phyloP scores from a whole-genome alignment of 2,329 filamentous ascomycete species.

The Pyrenophora seminiperda region DNA sequence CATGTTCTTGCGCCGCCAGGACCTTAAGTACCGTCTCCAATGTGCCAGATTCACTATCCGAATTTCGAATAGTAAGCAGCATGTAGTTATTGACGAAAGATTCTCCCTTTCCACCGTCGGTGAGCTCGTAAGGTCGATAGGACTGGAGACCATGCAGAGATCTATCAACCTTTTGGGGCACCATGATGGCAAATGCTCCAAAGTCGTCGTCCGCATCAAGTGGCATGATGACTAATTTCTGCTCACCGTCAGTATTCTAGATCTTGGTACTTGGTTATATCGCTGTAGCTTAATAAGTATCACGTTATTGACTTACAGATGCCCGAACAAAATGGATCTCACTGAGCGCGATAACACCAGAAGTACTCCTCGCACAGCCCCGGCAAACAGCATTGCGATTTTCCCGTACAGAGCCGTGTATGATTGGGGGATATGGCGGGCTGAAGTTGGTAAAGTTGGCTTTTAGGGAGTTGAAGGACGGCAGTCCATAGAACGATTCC shows the following conservation, averaged over 20 bases:
- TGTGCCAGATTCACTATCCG: constrained; percentile 3
- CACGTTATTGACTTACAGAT: constrained; percentile 9
- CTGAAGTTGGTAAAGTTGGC: constrained; percentile 13
- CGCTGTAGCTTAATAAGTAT: no score
- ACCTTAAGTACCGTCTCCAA: constrained; percentile 4
- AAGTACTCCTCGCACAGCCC: constrained; percentile 20
- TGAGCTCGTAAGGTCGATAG: constrained; percentile 22
- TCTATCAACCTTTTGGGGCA: constrained; percentile 21
- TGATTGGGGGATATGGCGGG: constrained; percentile 13
- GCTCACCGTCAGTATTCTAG: background rate
- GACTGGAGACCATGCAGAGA: constrained; percentile 16
- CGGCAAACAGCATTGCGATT: constrained; percentile 27
- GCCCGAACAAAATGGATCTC: constrained; percentile 19
- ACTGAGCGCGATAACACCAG: constrained; percentile 18
- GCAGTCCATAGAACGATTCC: constrained; percentile 17
- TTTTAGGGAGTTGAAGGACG: constrained; percentile 20
- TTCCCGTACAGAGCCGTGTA: background rate
- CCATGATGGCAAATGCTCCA: constrained; percentile 27
- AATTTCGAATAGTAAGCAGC: constrained; percentile 21
- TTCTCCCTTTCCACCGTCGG: background rate
- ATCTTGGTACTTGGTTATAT: no score
- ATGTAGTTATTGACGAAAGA: constrained; percentile 20
- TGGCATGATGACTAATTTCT: constrained; percentile 29
- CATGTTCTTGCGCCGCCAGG: constrained; percentile 3
- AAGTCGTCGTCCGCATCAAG: constrained; percentile 18